Percentiles rank a stretch among this genome's conserved stretches.
These are phyloP conservation scores for Glomus cerebriforme DNA, from an alignment of 192 early-diverging fungal genomes.

Conservation along the genomic window DNA sequence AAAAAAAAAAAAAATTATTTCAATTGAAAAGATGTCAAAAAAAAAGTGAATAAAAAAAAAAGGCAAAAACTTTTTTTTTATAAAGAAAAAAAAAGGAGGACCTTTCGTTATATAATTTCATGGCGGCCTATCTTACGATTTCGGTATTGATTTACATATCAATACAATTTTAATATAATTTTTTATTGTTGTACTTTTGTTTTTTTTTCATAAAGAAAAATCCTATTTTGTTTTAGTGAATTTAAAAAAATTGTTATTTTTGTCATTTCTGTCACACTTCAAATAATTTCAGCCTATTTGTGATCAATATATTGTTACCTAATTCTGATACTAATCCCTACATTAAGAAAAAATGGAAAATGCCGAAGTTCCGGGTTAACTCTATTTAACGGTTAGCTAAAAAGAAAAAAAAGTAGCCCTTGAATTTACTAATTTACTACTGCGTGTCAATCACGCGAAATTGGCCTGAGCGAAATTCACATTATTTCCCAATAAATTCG, in stretches of 20 bases:
- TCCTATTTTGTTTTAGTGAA: not conserved
- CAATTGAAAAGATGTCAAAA: not conserved
- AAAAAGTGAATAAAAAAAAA: not conserved
- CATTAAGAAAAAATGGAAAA: not conserved
- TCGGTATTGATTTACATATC: not conserved
- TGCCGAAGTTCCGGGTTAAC: not conserved
- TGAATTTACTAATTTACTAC: too few relatives aligned
- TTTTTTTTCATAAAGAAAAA: not conserved
- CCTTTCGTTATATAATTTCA: not conserved
- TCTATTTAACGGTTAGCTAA: not conserved
- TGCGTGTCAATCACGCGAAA: too few relatives aligned
- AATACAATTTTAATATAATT: not conserved
- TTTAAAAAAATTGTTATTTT: too few relatives aligned
- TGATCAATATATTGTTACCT: not conserved
- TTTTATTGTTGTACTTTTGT: too few relatives aligned
- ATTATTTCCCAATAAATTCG: too few relatives aligned
- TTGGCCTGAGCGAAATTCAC: too few relatives aligned
- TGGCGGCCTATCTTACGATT: not conserved
- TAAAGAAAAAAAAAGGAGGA: not conserved
- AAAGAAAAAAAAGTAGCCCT: too few relatives aligned
- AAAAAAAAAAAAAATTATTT: not conserved
- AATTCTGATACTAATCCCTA: not conserved
- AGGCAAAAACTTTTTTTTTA: not conserved
- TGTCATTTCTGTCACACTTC: not conserved
- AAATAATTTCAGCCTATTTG: not conserved